Evolutionary conservation across 805 yeast genomes (phyloP).

Genomic region (Sugiyamaella marilandica): DNA sequence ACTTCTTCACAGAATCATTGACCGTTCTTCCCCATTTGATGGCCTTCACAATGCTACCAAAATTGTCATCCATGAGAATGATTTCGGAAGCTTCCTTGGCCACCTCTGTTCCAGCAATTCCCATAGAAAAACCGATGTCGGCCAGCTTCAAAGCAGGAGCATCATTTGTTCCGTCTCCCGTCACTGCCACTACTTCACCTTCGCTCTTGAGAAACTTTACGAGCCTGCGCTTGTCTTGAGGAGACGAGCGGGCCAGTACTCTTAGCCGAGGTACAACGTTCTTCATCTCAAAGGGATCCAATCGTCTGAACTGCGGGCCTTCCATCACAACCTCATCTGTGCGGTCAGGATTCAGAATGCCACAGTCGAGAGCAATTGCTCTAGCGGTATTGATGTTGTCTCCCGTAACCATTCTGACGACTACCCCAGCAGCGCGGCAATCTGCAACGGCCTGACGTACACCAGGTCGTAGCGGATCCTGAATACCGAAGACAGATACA

Average conservation of each 20-base stretch:
- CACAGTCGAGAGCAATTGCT: slow-evolving; percentile 84
- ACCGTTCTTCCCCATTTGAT: slow-evolving; percentile 99
- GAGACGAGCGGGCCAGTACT: slow-evolving; percentile 91
- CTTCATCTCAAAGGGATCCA: slow-evolving; percentile 52
- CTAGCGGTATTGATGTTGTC: slow-evolving; percentile 88
- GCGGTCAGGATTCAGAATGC: slow-evolving; percentile 50
- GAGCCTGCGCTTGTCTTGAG: slow-evolving; percentile 86
- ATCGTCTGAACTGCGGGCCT: slow-evolving; percentile 81
- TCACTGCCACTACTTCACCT: slow-evolving; percentile 96
- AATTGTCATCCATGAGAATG: slow-evolving; percentile 90
- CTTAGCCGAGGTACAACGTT: slow-evolving; percentile 65
- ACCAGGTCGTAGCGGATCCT: slow-evolving; percentile 89
- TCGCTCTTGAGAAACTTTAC: slow-evolving; percentile 73
- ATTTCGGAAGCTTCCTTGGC: slow-evolving; percentile 97
- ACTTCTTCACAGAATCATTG: slow-evolving; percentile 87
- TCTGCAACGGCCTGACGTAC: slow-evolving; percentile 83
- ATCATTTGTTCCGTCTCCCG: slow-evolving; percentile 99
- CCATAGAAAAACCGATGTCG: slow-evolving; percentile 98
- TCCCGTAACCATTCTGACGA: slow-evolving; percentile 97
- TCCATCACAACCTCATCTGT: slow-evolving; percentile 70
- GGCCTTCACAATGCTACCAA: slow-evolving; percentile 90
- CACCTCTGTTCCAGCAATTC: slow-evolving; percentile 96
- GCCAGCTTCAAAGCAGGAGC: slow-evolving; percentile 97
- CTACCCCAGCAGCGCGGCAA: slow-evolving; percentile 88
- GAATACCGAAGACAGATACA: slow-evolving; percentile 83